Conservation (phyloP, 257 asterid genomes). For the Nicotiana obtusifolia region DNA sequence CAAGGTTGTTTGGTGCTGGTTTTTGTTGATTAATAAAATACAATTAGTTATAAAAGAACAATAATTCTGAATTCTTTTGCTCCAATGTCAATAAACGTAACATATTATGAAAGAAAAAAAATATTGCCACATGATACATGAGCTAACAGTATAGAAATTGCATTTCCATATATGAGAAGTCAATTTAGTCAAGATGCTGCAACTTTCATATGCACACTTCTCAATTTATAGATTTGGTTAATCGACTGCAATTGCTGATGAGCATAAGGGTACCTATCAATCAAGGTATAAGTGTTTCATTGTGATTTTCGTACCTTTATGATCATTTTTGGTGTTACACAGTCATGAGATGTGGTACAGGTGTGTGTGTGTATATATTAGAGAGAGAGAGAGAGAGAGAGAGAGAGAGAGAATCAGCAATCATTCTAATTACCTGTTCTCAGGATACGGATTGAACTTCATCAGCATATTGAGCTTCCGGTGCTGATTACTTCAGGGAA, state of each 20-base stretch:
- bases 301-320: background rate
- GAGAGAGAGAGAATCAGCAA: background rate
- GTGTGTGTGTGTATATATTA: too few species aligned
- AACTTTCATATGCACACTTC: too few species aligned
- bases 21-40: too few species aligned
- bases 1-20: too few species aligned
- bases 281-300: background rate
- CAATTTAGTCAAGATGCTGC: too few species aligned
- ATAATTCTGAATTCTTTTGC: too few species aligned
- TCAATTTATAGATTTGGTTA: background rate
- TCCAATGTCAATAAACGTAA: background rate
- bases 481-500: conserved; percentile 25
- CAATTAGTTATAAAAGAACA: too few species aligned
- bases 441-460: background rate
- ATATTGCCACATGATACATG: background rate
- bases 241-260: background rate
- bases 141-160: background rate
- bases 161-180: background rate
- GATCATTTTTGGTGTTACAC: background rate
- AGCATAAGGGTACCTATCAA: too few species aligned
- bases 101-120: background rate
- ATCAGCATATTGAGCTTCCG: background rate
- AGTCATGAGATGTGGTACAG: background rate
- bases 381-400: too few species aligned
- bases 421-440: conserved; percentile 5